Base-by-base conservation (phyloP, 768 basidiomycete genomes). In the Termitomyces sp. region DNA sequence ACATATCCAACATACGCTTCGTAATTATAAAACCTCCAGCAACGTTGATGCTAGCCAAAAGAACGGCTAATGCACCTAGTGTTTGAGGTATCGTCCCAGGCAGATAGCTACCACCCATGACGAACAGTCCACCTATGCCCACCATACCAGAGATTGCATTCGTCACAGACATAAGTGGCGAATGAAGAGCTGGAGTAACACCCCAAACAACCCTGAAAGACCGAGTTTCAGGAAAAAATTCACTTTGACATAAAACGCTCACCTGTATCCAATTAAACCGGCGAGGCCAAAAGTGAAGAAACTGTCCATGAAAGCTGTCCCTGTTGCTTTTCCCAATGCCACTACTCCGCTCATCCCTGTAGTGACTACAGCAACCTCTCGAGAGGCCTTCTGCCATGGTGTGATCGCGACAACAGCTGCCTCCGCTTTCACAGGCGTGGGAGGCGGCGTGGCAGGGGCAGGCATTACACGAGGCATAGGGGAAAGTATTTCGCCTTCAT, bases 1-100 rank as follows among this genome's bases (percentile, higher is more conserved):
- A 95, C 88, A 95, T 92, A 69, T 94, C 91, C 62, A 95, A 77
- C 93, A 95, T 95, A 47, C 92, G 87, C 73, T 93, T 93, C 29
- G 92, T 94, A 67, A 94, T 88, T 43, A 92, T 86, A 67, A 94
- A 94, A 48, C 93, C 93, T 56, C 93, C 93, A 40, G 89, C 85
- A 57, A 95, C 92, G 68, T 95, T 95, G 62, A 95, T 84, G 61
- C 90, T 91, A 29, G 93, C 93, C 37, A 95, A 76, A 55, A 95
- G 82, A n/a, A 95, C 93, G 14, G 92, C 91, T 14, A 88, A 61
- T 3, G 93, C 91, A 61, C 92, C 93, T 14, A 95, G 77, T 12
- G 78, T 76, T 74, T 95, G 92, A 54, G 93, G 87, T 63, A 92
- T 76, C 0, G 93, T 94, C 47, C 85, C 87, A 17, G 93, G 93